phyloP scores from a whole-genome alignment of 2,329 filamentous ascomycete genomes.

The Sporothrix brunneoviolacea region DNA sequence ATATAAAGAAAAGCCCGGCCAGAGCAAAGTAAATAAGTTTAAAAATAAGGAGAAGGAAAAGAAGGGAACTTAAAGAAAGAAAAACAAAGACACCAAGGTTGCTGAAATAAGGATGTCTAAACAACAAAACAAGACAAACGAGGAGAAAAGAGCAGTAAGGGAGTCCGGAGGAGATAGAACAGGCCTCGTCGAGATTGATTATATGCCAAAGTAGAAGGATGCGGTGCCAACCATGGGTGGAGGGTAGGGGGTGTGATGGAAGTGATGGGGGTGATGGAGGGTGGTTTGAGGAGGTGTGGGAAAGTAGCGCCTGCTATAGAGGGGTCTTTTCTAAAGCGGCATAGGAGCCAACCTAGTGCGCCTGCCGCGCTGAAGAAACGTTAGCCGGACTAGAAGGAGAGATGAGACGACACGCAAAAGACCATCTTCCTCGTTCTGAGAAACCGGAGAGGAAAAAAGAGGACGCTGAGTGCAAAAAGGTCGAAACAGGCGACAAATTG shows the following conservation, averaged over 20 bases:
- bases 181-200: too few relatives aligned
- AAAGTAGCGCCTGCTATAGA: neutral
- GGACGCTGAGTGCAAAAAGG: neutral
- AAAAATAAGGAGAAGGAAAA: neutral
- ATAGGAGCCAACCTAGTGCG: constrained; percentile 1
- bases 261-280: constrained; percentile 3
- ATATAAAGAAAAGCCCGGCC: too few relatives aligned
- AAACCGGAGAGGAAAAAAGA: neutral
- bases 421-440: neutral
- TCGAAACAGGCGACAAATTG: too few relatives aligned
- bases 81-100: neutral
- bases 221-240: too few relatives aligned
- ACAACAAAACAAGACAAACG: neutral
- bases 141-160: neutral
- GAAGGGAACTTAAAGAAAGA: neutral
- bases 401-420: neutral
- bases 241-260: neutral
- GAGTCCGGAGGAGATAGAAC: too few relatives aligned
- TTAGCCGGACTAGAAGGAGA: neutral
- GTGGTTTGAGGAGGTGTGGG: constrained; percentile 3
- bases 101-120: neutral
- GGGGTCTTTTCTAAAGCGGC: too few relatives aligned
- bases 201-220: neutral
- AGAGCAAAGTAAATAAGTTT: too few relatives aligned
- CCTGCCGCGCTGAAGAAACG: constrained; percentile 4